Percentiles rank a stretch among this genome's conserved stretches.
phyloP scores from a whole-genome alignment of 2,329 filamentous ascomycete species.

The Orbilia oligospora region DNA sequence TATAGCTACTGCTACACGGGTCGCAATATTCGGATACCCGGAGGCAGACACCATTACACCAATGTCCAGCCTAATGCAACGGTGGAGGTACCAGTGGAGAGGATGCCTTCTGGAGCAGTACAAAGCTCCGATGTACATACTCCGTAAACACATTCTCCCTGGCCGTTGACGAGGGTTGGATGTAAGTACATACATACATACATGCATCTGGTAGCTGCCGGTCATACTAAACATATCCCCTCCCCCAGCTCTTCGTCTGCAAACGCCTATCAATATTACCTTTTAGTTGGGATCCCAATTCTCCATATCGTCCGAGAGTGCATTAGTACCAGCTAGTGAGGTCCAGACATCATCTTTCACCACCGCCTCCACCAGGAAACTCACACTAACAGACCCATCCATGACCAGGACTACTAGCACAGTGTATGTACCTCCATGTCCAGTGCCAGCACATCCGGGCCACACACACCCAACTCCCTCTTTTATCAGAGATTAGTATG shows the following conservation, averaged over 20 bases:
- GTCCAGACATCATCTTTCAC: background rate
- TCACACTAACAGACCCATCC: background rate
- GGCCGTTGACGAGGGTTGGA: conserved; percentile 49
- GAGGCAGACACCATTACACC: conserved; percentile 52
- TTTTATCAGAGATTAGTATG: conserved; percentile 60
- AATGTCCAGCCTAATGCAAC: conserved; percentile 53
- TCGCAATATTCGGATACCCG: conserved; percentile 60
- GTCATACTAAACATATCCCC: conserved; percentile 27
- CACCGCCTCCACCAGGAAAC: conserved; percentile 14
- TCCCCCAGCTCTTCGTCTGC: background rate
- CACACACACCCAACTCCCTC: conserved; percentile 5
- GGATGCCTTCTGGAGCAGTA: conserved; percentile 58
- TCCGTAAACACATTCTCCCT: conserved; percentile 11
- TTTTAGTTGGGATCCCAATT: conserved; percentile 19
- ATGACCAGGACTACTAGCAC: conserved; percentile 6
- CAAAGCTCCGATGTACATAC: conserved; percentile 60
- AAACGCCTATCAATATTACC: conserved; percentile 33
- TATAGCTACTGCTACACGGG: conserved; percentile 22
- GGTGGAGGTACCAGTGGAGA: conserved; percentile 39
- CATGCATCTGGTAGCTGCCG: conserved; percentile 38
- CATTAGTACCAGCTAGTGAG: conserved; percentile 17
- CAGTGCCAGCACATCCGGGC: conserved; percentile 6
- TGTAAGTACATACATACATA: too few species aligned
- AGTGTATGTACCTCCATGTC: background rate
- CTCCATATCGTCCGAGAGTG: conserved; percentile 51